A percentile compares a stretch with the other conserved stretches of the same genome.
phyloP scores from a whole-genome alignment of 495 filamentous ascomycete species.

The Penicillium soppii region DNA sequence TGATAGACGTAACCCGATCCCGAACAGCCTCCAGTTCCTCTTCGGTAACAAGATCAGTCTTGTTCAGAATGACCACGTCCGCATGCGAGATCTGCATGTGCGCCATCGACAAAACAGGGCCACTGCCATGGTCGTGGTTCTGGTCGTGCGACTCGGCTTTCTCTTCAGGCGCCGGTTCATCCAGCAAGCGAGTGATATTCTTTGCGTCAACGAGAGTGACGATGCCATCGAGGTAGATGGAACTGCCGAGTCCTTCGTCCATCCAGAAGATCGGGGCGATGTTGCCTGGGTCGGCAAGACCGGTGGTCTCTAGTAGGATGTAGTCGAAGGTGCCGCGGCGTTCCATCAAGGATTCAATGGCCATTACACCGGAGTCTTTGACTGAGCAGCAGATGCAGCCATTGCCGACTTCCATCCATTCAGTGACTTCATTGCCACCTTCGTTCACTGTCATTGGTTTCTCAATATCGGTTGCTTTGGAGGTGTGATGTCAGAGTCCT shows the following conservation, averaged over 20 bases:
- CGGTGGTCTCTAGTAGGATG: slow-evolving; percentile 95
- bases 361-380: slow-evolving; percentile 89
- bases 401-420: slow-evolving; percentile 95
- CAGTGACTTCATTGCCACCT: slow-evolving; percentile 80
- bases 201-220: slow-evolving; percentile 95
- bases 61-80: slow-evolving; percentile 95
- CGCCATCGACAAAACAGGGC: slow-evolving; percentile 77
- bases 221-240: slow-evolving; percentile 94
- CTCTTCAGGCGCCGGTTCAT: slow-evolving; percentile 66
- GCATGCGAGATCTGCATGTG: slow-evolving; percentile 96
- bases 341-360: slow-evolving; percentile 95
- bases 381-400: slow-evolving; percentile 98
- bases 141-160: slow-evolving; percentile 42
- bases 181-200: slow-evolving; percentile 78
- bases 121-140: slow-evolving; percentile 50
- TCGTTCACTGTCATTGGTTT: slow-evolving; percentile 87
- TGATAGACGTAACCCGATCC: slow-evolving; percentile 75
- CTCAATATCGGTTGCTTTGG: slow-evolving; percentile 83
- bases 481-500: background rate
- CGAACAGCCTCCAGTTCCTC: slow-evolving; percentile 63
- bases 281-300: slow-evolving; percentile 92
- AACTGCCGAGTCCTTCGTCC: slow-evolving; percentile 89
- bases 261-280: slow-evolving; percentile 97
- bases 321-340: slow-evolving; percentile 94
- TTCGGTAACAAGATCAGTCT: slow-evolving; percentile 78